Evolutionary conservation across 1,284 basidiomycete genomes (phyloP).

Genomic region (Rhodofomes roseus): DNA sequence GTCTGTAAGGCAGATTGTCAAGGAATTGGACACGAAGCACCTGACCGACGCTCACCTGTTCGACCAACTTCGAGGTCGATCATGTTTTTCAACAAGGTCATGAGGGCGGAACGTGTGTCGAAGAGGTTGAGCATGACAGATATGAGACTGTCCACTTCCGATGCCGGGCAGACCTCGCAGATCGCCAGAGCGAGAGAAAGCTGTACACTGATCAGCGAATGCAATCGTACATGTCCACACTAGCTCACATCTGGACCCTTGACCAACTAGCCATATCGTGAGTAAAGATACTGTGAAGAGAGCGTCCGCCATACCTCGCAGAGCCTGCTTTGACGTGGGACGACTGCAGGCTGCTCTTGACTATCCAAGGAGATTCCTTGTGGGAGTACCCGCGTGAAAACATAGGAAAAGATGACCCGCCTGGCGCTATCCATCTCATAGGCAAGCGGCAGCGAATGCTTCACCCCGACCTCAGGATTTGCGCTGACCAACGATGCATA

Average conservation of each 20-base stretch:
- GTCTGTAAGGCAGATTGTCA: slow-evolving; percentile 31
- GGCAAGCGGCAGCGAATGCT: slow-evolving; percentile 80
- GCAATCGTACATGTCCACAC: neutral
- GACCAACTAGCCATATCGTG: slow-evolving; percentile 48
- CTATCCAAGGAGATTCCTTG: slow-evolving; percentile 74
- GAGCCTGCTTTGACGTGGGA: slow-evolving; percentile 53
- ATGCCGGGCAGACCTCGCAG: slow-evolving; percentile 78
- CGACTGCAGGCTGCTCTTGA: slow-evolving; percentile 49
- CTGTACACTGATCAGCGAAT: slow-evolving; percentile 31
- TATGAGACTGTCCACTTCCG: slow-evolving; percentile 81
- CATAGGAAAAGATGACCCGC: slow-evolving; percentile 81
- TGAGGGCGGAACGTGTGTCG: slow-evolving; percentile 71
- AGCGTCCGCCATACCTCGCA: slow-evolving; percentile 54
- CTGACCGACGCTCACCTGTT: slow-evolving; percentile 49
- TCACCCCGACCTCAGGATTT: slow-evolving; percentile 87
- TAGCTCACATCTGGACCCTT: slow-evolving; percentile 65
- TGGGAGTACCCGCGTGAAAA: slow-evolving; percentile 83
- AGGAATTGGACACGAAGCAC: neutral
- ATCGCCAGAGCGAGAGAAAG: slow-evolving; percentile 80
- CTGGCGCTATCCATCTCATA: slow-evolving; percentile 75
- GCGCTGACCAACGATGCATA: slow-evolving; percentile 80
- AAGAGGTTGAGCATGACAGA: slow-evolving; percentile 86
- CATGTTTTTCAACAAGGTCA: slow-evolving; percentile 76
- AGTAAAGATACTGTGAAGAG: neutral
- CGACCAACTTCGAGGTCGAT: slow-evolving; percentile 81